A percentile compares a stretch with the other conserved stretches of the same genome.
Conservation (phyloP, 495 filamentous ascomycete genomes). For the Alectoria sarmentosa region DNA sequence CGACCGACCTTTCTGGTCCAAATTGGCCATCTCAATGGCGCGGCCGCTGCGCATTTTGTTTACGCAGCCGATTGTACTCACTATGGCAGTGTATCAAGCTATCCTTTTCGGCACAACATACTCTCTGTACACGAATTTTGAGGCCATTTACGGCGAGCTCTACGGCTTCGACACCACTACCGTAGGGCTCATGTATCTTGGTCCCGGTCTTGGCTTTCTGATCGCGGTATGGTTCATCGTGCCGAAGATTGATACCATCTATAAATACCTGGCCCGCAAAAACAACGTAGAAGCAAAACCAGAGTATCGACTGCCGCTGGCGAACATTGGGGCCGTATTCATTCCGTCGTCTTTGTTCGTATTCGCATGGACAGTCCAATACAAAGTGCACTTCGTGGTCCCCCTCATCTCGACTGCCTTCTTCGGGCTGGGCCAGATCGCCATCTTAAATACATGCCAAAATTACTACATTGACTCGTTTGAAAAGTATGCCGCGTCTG, state of each 20-base stretch:
- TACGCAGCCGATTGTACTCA: conserved; percentile 54
- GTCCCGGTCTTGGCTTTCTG: conserved; percentile 51
- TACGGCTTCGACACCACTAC: conserved; percentile 44
- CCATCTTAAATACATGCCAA: conserved; percentile 51
- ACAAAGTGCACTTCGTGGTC: conserved; percentile 48
- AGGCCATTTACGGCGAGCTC: conserved; percentile 39
- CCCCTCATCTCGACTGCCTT: conserved; percentile 54
- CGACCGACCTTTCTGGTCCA: conserved; percentile 23
- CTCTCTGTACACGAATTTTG: conserved; percentile 54
- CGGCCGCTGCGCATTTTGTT: conserved; percentile 52
- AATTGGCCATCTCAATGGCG: conserved; percentile 28
- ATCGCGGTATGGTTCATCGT: conserved; percentile 36
- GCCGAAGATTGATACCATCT: conserved; percentile 36
- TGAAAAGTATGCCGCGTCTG: conserved; percentile 55
- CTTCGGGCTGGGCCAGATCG: conserved; percentile 49
- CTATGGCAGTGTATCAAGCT: conserved; percentile 50
- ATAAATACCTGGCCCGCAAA: conserved; percentile 28
- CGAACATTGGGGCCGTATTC: conserved; percentile 41
- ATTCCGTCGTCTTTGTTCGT: conserved; percentile 51
- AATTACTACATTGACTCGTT: conserved; percentile 65
- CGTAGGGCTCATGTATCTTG: conserved; percentile 54
- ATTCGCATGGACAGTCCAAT: conserved; percentile 61
- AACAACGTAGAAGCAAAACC: conserved; percentile 30
- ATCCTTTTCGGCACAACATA: conserved; percentile 56
- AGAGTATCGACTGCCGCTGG: conserved; percentile 40